Percentiles rank a stretch among this genome's conserved stretches.
These are phyloP conservation scores for Arthrobotrys megalospora DNA, from an alignment of 2,329 filamentous ascomycete species.

Conservation along the genomic window DNA sequence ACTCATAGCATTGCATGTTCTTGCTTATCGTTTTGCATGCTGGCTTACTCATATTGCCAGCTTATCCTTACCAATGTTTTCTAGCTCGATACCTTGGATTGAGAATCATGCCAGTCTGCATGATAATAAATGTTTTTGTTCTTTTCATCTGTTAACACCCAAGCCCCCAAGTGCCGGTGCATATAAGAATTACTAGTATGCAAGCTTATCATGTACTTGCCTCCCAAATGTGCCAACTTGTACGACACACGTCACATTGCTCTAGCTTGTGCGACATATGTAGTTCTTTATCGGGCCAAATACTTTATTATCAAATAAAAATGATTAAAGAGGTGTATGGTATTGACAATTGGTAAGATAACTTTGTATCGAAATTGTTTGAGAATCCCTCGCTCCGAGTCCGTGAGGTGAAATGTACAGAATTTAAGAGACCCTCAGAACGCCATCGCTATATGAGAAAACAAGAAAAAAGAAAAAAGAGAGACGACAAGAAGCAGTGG, in stretches of 20 bases:
- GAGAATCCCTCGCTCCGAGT: not conserved
- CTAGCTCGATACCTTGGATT: slow-evolving; percentile 3
- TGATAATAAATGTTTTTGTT: slow-evolving; percentile 12
- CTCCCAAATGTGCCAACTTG: no score
- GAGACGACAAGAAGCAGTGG: not conserved
- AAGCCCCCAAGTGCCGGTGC: not conserved
- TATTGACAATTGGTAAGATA: not conserved
- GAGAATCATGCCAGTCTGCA: not conserved
- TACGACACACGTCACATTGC: no score
- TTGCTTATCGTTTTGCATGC: slow-evolving; percentile 14
- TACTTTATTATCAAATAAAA: no score
- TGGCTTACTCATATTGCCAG: slow-evolving; percentile 1
- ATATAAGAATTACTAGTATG: no score
- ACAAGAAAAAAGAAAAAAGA: not conserved
- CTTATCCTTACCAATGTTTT: slow-evolving; percentile 6
- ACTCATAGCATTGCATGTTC: slow-evolving; percentile 23
- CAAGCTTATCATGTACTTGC: no score
- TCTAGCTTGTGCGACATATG: no score
- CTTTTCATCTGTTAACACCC: not conserved
- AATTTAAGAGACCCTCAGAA: not conserved
- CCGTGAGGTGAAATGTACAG: not conserved
- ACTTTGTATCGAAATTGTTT: not conserved
- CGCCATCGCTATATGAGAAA: slow-evolving; percentile 32
- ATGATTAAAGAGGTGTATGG: no score
- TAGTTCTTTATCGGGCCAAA: no score